Evolutionary conservation across 2,329 filamentous ascomycete species (phyloP).

Genomic region (Dactylonectria estremocensis): DNA sequence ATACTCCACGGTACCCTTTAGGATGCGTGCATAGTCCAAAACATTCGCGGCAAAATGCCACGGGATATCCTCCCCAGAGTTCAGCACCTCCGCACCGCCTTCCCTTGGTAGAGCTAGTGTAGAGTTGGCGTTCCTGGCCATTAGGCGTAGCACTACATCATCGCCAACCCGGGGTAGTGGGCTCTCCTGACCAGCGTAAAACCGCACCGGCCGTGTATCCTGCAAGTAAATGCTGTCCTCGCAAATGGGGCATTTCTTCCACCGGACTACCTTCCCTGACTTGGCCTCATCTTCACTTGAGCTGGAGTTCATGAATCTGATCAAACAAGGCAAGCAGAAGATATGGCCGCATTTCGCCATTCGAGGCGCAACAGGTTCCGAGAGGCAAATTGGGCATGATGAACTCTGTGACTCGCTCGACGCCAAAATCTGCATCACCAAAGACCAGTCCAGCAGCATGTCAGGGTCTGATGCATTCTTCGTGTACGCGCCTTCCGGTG

Average conservation of each 20-base stretch:
- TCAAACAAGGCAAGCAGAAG: conserved; percentile 92
- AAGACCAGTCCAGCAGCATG: conserved; percentile 89
- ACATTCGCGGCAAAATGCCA: conserved; percentile 97
- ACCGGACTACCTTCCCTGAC: conserved; percentile 80
- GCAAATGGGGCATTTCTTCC: conserved; percentile 97
- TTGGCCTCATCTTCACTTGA: conserved; percentile 78
- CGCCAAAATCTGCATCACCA: conserved; percentile 91
- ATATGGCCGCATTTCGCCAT: conserved; percentile 99
- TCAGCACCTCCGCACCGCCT: conserved; percentile 77
- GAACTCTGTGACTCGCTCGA: conserved; percentile 90
- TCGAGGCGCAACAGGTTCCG: conserved; percentile 90
- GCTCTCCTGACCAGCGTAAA: conserved; percentile 91
- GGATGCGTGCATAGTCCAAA: conserved; percentile 93
- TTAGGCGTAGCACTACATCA: conserved; percentile 90
- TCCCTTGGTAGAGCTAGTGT: conserved; percentile 92
- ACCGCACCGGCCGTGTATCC: conserved; percentile 90
- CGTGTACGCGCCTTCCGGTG: conserved; percentile 84
- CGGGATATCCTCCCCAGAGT: conserved; percentile 82
- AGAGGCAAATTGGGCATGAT: conserved; percentile 95
- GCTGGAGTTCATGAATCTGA: conserved; percentile 94
- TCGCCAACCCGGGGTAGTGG: conserved; percentile 85
- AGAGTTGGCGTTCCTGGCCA: conserved; percentile 84
- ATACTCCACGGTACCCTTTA: conserved; percentile 94
- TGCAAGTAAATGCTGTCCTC: conserved; percentile 94
- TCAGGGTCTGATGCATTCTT: conserved; percentile 89